A percentile compares a stretch with the other conserved stretches of the same genome.
These are phyloP conservation scores for Ophiocordyceps robertsii DNA, from an alignment of 2,329 filamentous ascomycete species.

Conservation along the genomic window DNA sequence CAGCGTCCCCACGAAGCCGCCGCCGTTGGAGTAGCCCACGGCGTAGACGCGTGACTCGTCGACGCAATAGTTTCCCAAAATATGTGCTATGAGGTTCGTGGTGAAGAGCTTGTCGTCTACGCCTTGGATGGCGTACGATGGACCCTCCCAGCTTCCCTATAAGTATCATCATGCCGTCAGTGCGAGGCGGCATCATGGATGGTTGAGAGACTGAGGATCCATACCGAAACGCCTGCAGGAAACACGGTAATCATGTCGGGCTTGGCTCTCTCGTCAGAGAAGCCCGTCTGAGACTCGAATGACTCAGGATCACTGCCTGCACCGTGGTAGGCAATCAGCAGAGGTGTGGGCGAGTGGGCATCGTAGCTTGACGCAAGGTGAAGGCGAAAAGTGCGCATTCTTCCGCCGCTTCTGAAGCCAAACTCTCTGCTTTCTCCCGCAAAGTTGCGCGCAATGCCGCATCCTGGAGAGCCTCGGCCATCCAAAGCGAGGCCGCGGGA, in stretches of 20 bases:
- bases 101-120: conserved; percentile 28
- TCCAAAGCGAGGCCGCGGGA: too few species aligned
- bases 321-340: conserved; percentile 35
- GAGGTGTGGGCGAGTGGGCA: conserved; percentile 16
- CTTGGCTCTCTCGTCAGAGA: conserved; percentile 24
- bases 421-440: conserved; percentile 8
- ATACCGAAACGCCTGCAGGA: conserved; percentile 26
- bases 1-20: conserved; percentile 26
- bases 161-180: background rate
- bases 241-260: conserved; percentile 25
- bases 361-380: conserved; percentile 18
- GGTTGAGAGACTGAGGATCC: background rate
- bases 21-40: conserved; percentile 30
- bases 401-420: conserved; percentile 8
- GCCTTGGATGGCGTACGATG: conserved; percentile 18
- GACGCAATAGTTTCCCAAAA: conserved; percentile 23
- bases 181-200: background rate
- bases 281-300: conserved; percentile 19
- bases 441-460: conserved; percentile 8
- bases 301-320: conserved; percentile 18
- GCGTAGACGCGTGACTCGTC: conserved; percentile 27
- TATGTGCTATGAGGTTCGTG: conserved; percentile 24
- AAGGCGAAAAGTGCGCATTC: conserved; percentile 6
- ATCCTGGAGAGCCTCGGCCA: conserved; percentile 1
- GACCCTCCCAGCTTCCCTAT: conserved; percentile 27